These are phyloP conservation scores for Creolimax fragrantissima DNA, from an alignment of 78 protist species.

Conservation along the genomic window DNA sequence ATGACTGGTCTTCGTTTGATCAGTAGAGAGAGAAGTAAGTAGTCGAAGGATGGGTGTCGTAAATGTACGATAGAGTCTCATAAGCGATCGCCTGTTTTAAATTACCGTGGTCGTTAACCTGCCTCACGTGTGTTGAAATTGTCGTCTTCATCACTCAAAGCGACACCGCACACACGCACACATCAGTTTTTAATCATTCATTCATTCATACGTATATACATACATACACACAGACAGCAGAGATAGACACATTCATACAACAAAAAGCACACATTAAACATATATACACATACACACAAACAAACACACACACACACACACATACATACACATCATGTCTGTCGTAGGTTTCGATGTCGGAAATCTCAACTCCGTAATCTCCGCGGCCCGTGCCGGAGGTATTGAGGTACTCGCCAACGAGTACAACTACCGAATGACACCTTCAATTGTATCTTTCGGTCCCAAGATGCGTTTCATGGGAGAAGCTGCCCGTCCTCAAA, in stretches of 20 bases:
- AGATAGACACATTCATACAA: neutral
- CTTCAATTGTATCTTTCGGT: conserved; percentile 53
- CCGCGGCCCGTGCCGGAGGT: conserved; percentile 78
- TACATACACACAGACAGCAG: neutral
- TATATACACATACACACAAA: no score
- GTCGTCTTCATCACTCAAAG: no score
- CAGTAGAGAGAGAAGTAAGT: no score
- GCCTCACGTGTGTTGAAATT: no score
- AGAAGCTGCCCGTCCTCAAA: conserved; percentile 20
- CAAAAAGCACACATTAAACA: neutral
- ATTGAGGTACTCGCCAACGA: conserved; percentile 78
- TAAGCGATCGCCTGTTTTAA: no score
- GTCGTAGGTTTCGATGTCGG: conserved; percentile 77
- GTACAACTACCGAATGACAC: conserved; percentile 67
- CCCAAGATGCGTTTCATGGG: conserved; percentile 56
- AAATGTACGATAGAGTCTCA: no score
- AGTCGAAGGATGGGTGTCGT: no score
- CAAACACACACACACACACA: no score
- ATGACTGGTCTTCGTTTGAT: no score
- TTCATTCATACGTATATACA: neutral
- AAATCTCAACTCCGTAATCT: conserved; percentile 46
- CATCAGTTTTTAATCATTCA: no score
- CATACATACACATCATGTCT: conserved; percentile 35
- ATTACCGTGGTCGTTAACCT: no score
- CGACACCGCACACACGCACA: no score